Evolutionary conservation across 2,329 filamentous ascomycete species (phyloP).

Genomic region (Phaeoacremonium minimum): DNA sequence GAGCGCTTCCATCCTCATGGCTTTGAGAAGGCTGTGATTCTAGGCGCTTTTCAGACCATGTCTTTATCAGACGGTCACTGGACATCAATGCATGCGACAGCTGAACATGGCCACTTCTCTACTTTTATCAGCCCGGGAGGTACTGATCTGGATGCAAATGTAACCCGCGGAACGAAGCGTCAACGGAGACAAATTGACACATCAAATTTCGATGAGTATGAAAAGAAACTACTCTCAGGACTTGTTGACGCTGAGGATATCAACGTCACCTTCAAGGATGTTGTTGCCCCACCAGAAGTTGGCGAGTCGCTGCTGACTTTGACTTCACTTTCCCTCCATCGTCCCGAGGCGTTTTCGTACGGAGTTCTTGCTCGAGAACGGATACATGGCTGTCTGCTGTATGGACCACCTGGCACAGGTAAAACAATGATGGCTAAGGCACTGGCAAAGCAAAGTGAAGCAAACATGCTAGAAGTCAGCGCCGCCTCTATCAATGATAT

Average conservation of each 20-base stretch:
- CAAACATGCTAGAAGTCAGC: slow-evolving; percentile 79
- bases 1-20: slow-evolving; percentile 4
- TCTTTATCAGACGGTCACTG: neutral
- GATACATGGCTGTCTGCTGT: slow-evolving; percentile 83
- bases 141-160: slow-evolving; percentile 12
- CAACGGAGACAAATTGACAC: slow-evolving; percentile 18
- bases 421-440: slow-evolving; percentile 69
- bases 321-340: slow-evolving; percentile 79
- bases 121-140: neutral
- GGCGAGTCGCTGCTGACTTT: slow-evolving; percentile 84
- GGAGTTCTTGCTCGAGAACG: slow-evolving; percentile 88
- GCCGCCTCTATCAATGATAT: slow-evolving; percentile 93
- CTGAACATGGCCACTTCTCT: neutral
- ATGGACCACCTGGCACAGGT: slow-evolving; percentile 80
- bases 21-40: neutral
- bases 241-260: slow-evolving; percentile 80
- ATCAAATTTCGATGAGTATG: slow-evolving; percentile 65
- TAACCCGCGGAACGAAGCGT: slow-evolving; percentile 29
- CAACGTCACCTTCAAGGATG: slow-evolving; percentile 80
- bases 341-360: slow-evolving; percentile 94
- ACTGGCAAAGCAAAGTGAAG: slow-evolving; percentile 63
- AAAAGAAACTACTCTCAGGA: slow-evolving; percentile 76
- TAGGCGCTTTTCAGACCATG: slow-evolving; percentile 1
- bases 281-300: slow-evolving; percentile 77
- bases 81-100: neutral